Percentiles rank a stretch among this genome's conserved stretches.
These are phyloP conservation scores for Xenosphaeropsis pyriputrescens DNA, from an alignment of 2,329 filamentous ascomycete species.

Conservation along the genomic window DNA sequence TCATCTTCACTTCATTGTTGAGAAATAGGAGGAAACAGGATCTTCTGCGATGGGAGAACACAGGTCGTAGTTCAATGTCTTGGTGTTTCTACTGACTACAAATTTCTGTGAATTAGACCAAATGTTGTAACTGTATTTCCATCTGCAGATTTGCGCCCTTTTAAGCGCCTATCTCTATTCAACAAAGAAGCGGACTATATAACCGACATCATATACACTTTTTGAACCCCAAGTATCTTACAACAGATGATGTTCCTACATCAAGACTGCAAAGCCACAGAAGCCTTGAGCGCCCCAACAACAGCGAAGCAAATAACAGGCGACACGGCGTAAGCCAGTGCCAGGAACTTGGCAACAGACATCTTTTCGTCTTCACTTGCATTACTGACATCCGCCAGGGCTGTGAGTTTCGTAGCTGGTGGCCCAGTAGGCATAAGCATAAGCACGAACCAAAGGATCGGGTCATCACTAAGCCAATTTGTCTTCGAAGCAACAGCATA, in stretches of 20 bases:
- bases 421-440: conserved; percentile 29
- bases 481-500: conserved; percentile 38
- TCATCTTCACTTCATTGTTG: too few species aligned
- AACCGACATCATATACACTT: too few species aligned
- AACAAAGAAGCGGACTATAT: too few species aligned
- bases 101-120: too few species aligned
- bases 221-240: too few species aligned
- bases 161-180: too few species aligned
- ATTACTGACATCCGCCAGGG: conserved; percentile 25
- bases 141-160: too few species aligned
- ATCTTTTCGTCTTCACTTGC: conserved; percentile 22
- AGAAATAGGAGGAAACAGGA: too few species aligned
- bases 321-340: conserved; percentile 20
- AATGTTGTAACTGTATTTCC: too few species aligned
- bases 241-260: not conserved
- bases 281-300: conserved; percentile 18
- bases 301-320: conserved; percentile 21
- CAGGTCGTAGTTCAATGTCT: too few species aligned
- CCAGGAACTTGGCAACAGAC: conserved; percentile 25
- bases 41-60: too few species aligned
- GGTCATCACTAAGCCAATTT: conserved; percentile 32
- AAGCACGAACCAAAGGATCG: conserved; percentile 44
- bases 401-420: conserved; percentile 28
- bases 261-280: conserved; percentile 4
- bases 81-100: too few species aligned